Conservation (phyloP, 2,329 filamentous ascomycete genomes). For the Grosmannia serpens region DNA sequence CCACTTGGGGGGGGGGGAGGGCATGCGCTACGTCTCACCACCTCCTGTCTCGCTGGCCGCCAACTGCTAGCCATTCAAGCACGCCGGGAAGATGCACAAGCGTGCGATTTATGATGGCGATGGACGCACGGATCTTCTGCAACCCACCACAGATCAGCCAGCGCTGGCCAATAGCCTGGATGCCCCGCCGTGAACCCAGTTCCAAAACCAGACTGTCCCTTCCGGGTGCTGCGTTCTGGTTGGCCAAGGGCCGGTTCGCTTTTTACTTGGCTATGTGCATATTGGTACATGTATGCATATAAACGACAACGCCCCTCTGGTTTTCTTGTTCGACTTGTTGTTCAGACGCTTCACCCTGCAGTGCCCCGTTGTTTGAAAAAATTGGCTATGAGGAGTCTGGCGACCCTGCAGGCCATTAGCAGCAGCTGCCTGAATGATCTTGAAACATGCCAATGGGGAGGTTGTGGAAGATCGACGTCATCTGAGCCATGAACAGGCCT, state of each 20-base stretch:
- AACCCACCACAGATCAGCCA: neutral
- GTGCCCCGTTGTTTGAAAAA: neutral
- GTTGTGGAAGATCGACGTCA: neutral
- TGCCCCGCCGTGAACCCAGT: neutral
- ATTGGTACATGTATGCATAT: neutral
- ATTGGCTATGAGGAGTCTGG: neutral
- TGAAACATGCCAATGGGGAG: neutral
- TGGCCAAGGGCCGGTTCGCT: neutral
- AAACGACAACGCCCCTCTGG: neutral
- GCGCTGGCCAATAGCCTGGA: neutral
- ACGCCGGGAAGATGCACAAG: neutral
- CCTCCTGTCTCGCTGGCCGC: conserved; percentile 1
- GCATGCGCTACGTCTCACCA: neutral
- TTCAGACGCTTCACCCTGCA: neutral
- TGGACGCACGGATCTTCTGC: neutral
- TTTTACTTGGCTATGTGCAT: neutral
- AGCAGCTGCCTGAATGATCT: neutral
- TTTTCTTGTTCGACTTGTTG: neutral
- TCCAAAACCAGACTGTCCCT: neutral
- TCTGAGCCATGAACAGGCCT: neutral
- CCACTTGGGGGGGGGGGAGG: neutral
- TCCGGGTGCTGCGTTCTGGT: neutral
- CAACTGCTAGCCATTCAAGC: neutral
- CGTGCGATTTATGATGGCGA: neutral
- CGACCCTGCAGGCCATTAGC: neutral